These are phyloP conservation scores for Metschnikowia orientalis DNA, from an alignment of 805 yeast species.

Conservation along the genomic window DNA sequence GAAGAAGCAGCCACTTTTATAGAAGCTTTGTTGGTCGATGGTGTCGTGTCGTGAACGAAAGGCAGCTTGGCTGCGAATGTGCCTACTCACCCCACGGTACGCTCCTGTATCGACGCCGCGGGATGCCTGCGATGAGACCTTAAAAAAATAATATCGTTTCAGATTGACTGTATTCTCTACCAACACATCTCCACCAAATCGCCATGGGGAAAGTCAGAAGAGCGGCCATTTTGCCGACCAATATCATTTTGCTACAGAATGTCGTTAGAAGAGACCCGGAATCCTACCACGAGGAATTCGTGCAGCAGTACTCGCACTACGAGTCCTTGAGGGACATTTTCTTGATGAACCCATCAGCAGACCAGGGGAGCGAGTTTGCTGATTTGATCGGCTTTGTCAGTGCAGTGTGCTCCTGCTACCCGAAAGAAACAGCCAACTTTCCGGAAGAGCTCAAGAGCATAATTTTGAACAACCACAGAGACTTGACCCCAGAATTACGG, in stretches of 20 bases:
- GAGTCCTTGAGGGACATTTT: constrained; percentile 86
- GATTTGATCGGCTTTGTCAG: constrained; percentile 88
- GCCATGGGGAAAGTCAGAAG: constrained; percentile 81
- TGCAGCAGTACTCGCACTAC: constrained; percentile 89
- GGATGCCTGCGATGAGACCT: constrained; percentile 15
- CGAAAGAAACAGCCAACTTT: constrained; percentile 78
- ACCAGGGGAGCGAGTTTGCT: constrained; percentile 50
- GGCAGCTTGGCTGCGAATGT: no score
- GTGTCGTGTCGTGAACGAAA: no score
- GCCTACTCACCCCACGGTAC: constrained; percentile 4
- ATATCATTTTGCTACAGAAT: constrained; percentile 86
- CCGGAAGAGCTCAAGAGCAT: constrained; percentile 76
- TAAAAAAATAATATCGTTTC: constrained; percentile 6
- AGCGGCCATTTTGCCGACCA: constrained; percentile 90
- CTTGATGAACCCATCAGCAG: constrained; percentile 55
- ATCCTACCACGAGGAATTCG: constrained; percentile 90
- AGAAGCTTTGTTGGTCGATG: no score
- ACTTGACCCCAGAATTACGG: constrained; percentile 76
- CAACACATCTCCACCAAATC: background rate
- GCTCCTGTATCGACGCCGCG: constrained; percentile 4
- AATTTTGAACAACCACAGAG: constrained; percentile 71
- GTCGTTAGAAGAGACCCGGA: constrained; percentile 90
- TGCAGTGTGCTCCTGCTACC: constrained; percentile 87
- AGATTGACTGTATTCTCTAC: no score
- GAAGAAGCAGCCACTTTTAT: no score